phyloP scores from a whole-genome alignment of 371 early-diverging fungal genomes.

The Rhizopus sp. region DNA sequence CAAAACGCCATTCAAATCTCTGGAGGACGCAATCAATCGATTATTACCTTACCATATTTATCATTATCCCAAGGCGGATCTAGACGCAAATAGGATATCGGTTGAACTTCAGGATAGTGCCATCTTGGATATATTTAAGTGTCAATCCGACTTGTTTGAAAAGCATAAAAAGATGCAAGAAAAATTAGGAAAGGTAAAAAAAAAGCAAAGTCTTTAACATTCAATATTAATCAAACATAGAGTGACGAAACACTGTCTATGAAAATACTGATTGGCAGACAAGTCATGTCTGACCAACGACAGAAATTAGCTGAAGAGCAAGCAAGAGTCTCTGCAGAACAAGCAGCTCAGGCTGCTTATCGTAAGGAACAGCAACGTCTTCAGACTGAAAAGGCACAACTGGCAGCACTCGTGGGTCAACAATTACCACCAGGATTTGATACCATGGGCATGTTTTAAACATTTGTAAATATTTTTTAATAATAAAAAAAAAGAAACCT shows the following conservation, averaged over 20 bases:
- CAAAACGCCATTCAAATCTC: constrained; percentile 59
- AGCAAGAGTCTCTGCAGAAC: constrained; percentile 41
- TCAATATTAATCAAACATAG: constrained; percentile 1
- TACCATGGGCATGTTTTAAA: constrained; percentile 5
- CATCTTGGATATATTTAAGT: constrained; percentile 46
- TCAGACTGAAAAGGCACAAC: constrained; percentile 39
- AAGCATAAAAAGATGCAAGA: constrained; percentile 26
- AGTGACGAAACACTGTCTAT: constrained; percentile 23
- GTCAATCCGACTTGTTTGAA: constrained; percentile 39
- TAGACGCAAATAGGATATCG: constrained; percentile 61
- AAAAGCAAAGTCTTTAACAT: background rate
- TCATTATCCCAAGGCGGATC: constrained; percentile 64
- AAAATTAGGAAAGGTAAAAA: constrained; percentile 26
- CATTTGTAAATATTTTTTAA: too few relatives aligned
- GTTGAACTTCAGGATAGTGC: constrained; percentile 42
- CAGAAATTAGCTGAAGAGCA: constrained; percentile 42
- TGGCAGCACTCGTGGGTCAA: constrained; percentile 22
- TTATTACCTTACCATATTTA: constrained; percentile 75
- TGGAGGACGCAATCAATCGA: constrained; percentile 64
- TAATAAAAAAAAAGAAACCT: too few relatives aligned
- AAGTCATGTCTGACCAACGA: constrained; percentile 37
- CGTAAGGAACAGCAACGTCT: constrained; percentile 42
- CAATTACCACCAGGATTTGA: background rate
- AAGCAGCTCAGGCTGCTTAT: constrained; percentile 43
- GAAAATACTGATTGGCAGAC: constrained; percentile 33